Base-by-base conservation (phyloP, 2,329 filamentous ascomycete species). In the Colletotrichum magnum region DNA sequence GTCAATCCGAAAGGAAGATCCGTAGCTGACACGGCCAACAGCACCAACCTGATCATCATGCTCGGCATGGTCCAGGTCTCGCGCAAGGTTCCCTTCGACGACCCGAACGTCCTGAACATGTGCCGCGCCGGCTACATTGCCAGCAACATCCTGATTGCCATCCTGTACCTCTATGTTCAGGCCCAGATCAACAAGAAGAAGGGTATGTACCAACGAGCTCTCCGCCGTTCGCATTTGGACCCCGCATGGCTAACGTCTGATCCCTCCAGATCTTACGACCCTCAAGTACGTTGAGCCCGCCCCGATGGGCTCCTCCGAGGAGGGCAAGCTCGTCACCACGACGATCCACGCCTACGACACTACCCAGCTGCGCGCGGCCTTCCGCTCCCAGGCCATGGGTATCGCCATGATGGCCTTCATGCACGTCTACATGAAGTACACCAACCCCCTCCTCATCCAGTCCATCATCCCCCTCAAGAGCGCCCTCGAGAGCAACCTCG, bases 341-440 rank as follows among this genome's bases (percentile, higher is more conserved):
- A 99, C 96, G 72, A 89, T 98, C 81, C 93, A 97, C 85, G 94
- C 95, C 78, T 99, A 99, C 88, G 96, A 99, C 83, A 87, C 90
- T 77, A 85, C 88, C 76, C 95, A 98, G 86, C 88, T 98, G 79
- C 93, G 93, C 84, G 86, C 89, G 73, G 88, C 94, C 74, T 94
- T 95, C 88, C 96, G 96, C 83, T 89, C 92, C 73, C 95, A 98
- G 86, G 85, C 97, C 77, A 98, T 97, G 93, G 96, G 96, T 70
- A 87, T 99, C 68, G 95, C 89, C 81, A 99, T 99, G 95, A 98
- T 99, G 95, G 90, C 84, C 71, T 93, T 98, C 79, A 98, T 99
- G 95, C 96, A 99, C 86, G 74, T 99, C 71, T 99, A 98, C 91
- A 93, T 99, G 88, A 95, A 98, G 83, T 99, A 98, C 92, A 98